phyloP scores from a whole-genome alignment of 352 stramenopile species.

The Phytophthora idaei region DNA sequence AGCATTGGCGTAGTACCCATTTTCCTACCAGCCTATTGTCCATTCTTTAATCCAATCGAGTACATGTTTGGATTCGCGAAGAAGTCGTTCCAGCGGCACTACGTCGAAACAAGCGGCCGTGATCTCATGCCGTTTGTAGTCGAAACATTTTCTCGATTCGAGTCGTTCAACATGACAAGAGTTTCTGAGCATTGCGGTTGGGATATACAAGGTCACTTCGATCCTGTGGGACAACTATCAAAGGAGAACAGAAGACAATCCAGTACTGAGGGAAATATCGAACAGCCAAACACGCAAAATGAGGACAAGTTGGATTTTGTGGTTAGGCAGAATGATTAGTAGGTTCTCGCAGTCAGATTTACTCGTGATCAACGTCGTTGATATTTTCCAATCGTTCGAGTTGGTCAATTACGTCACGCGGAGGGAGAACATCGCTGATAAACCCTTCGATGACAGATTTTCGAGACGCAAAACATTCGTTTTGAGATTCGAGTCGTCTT shows the following conservation, averaged over 20 bases:
- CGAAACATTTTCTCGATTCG: neutral
- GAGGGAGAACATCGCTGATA: neutral
- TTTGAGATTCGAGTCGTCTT: neutral
- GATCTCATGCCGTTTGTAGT: neutral
- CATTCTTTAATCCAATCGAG: neutral
- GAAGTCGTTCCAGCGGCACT: neutral
- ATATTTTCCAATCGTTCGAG: neutral
- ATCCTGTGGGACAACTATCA: neutral
- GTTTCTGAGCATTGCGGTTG: neutral
- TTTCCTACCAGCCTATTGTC: neutral
- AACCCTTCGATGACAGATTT: neutral
- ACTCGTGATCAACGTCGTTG: neutral
- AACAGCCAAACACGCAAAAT: neutral
- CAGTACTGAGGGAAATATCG: neutral
- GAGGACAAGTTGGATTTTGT: neutral
- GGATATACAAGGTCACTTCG: neutral
- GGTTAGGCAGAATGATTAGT: neutral
- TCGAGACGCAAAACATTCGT: neutral
- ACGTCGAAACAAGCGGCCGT: neutral
- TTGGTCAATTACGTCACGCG: neutral
- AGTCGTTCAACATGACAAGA: neutral
- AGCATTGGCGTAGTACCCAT: neutral
- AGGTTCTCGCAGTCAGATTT: neutral
- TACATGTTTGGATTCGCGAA: neutral
- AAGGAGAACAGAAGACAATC: neutral